phyloP scores from a whole-genome alignment of 805 yeast species.

The Lipomyces lipofer region DNA sequence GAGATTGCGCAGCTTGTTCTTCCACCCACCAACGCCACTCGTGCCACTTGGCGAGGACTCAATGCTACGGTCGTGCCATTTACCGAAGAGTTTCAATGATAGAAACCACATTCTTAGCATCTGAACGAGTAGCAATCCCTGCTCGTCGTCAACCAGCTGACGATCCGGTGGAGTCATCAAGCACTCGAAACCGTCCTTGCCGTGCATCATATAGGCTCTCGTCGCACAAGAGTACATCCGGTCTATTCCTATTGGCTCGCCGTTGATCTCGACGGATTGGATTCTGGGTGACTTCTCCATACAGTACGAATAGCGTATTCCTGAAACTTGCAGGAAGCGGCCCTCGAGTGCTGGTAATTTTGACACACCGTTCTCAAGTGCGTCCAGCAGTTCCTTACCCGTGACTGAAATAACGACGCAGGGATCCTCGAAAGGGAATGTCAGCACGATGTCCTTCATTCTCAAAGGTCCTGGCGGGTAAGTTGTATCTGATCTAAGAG shows the following conservation, averaged over 20 bases:
- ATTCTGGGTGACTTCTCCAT: slow-evolving; percentile 24
- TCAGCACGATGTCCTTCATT: slow-evolving; percentile 28
- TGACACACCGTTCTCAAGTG: slow-evolving; percentile 33
- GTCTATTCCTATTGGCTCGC: slow-evolving; percentile 23
- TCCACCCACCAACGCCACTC: not conserved
- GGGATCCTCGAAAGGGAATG: slow-evolving; percentile 34
- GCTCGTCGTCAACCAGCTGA: slow-evolving; percentile 30
- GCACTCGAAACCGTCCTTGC: slow-evolving; percentile 31
- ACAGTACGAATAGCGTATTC: slow-evolving; percentile 23
- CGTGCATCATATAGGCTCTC: slow-evolving; percentile 29
- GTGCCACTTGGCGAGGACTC: not conserved
- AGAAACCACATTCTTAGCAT: slow-evolving; percentile 33
- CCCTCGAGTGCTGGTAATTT: slow-evolving; percentile 33
- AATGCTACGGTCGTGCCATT: slow-evolving; percentile 10
- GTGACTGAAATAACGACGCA: slow-evolving; percentile 31
- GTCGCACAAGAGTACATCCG: slow-evolving; percentile 29
- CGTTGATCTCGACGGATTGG: slow-evolving; percentile 16
- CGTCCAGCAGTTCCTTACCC: slow-evolving; percentile 25
- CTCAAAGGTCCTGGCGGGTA: slow-evolving; percentile 22
- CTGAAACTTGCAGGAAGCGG: slow-evolving; percentile 32
- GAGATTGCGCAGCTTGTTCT: not conserved
- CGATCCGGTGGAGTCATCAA: slow-evolving; percentile 21
- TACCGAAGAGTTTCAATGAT: slow-evolving; percentile 14
- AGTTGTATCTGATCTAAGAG: slow-evolving; percentile 32
- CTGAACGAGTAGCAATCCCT: slow-evolving; percentile 26